Base-by-base conservation (phyloP, 768 basidiomycete species). In the Infundibulicybe gibba region DNA sequence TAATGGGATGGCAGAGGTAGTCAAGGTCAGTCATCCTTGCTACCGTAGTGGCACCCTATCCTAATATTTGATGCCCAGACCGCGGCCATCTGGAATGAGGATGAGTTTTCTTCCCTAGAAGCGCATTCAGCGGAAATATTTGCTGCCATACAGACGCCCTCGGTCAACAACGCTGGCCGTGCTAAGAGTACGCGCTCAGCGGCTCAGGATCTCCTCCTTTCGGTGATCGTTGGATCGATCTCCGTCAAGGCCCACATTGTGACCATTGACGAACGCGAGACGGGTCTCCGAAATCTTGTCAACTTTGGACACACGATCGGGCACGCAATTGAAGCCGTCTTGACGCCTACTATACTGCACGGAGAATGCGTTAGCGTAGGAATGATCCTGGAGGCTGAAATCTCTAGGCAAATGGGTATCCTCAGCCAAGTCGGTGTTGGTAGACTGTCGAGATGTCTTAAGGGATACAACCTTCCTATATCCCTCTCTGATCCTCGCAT, bases 261-360 rank as follows among this genome's bases (percentile, higher is more conserved):
- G 51, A 94, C 95, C 31, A 79, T 91, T 55, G 97, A 99, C 69
- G 92, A 94, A 65, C 90, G 87, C 60, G 97, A 99, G 70, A 94
- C 94, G 0, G 91, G 97, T 16, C 77, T 99, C 35, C 90, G 97
- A 53, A 97, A 97, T 71, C 84, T 99, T 45, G 95, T 99, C 73
- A 99, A 99, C 68, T 98, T 98, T 60, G 97, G 97, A 1, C 97
- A 99, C 66, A 93, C 89, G 37, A 94, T 99, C 58, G 97, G 97
- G 0, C 97, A 99, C 69, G 97, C 95, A 13, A 94, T 98, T 58
- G 97, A 99, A 68, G 97, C 94, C 6, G 82, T 98, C 33, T 71
- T 98, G 47, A 95, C 95, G 0, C 95, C 95, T 15, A 78, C 85
- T 13, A 87, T 97, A 51, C 81, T 99, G 10, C 97, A 99, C 56